Evolutionary conservation across 2,329 filamentous ascomycete genomes (phyloP).

Genomic region (Aureobasidium sp.): DNA sequence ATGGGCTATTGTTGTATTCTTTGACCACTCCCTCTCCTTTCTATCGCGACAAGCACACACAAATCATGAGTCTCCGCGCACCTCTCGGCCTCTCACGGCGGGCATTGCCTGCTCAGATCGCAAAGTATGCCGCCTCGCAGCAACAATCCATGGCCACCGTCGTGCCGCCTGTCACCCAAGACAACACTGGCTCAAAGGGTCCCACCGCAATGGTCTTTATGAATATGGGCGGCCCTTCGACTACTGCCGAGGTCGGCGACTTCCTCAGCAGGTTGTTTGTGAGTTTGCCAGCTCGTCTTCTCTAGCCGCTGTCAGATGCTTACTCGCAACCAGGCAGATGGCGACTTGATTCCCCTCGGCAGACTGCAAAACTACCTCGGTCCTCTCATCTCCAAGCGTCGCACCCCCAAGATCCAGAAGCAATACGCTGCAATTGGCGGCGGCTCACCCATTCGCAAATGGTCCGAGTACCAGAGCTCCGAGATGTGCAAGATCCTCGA

Average conservation of each 20-base stretch:
- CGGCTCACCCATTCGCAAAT: constrained; percentile 95
- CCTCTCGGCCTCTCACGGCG: constrained; percentile 17
- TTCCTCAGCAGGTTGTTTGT: constrained; percentile 92
- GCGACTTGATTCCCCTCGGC: constrained; percentile 90
- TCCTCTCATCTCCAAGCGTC: constrained; percentile 73
- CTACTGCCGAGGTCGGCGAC: constrained; percentile 76
- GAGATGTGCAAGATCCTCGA: constrained; percentile 99
- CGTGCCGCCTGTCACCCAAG: constrained; percentile 72
- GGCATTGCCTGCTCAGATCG: constrained; percentile 12
- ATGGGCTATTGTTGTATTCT: neutral
- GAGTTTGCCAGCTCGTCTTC: constrained; percentile 32
- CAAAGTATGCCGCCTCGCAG: constrained; percentile 16
- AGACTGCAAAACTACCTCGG: constrained; percentile 86
- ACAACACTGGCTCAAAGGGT: constrained; percentile 62
- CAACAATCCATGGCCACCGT: constrained; percentile 46
- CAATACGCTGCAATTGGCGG: constrained; percentile 94
- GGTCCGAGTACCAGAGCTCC: constrained; percentile 87
- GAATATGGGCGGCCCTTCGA: constrained; percentile 96
- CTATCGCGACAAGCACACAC: neutral
- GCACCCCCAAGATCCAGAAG: constrained; percentile 93
- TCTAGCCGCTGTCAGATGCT: constrained; percentile 14
- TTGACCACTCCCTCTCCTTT: neutral
- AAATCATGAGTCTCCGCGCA: constrained; percentile 17
- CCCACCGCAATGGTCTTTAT: constrained; percentile 98
- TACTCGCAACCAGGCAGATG: constrained; percentile 61